phyloP scores from a whole-genome alignment of 225 moss, liverwort and hornwort species.

The Bryoerythrophyllum caledonicum region DNA sequence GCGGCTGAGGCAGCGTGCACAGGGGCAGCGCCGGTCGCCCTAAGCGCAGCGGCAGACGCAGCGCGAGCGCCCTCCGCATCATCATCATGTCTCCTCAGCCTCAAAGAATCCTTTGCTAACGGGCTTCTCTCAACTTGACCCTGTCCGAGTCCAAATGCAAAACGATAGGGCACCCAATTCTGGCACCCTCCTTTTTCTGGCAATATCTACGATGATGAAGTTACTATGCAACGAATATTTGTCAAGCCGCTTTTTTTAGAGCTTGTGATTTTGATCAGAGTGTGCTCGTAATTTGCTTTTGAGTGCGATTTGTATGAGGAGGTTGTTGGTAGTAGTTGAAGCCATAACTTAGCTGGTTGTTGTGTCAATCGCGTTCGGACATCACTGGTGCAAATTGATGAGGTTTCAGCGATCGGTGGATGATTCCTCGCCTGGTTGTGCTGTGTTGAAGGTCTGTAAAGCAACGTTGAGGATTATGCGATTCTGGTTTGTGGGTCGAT shows the following conservation, averaged over 20 bases:
- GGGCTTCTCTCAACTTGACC: too few species aligned
- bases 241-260: too few species aligned
- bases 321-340: slow-evolving; percentile 2
- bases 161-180: neutral
- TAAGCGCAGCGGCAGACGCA: slow-evolving; percentile 16
- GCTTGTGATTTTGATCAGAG: neutral
- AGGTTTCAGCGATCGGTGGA: neutral
- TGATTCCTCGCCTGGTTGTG: neutral
- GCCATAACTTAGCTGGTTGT: slow-evolving; percentile 7
- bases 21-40: slow-evolving; percentile 16
- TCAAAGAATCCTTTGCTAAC: too few species aligned
- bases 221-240: neutral
- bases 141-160: too few species aligned
- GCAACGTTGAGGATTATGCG: neutral
- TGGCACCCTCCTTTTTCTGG: neutral
- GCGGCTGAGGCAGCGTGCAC: slow-evolving; percentile 9
- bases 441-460: slow-evolving; percentile 12
- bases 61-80: slow-evolving; percentile 27
- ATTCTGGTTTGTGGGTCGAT: neutral
- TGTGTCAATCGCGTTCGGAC: too few species aligned
- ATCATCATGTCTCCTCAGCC: slow-evolving; percentile 22
- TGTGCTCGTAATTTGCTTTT: neutral
- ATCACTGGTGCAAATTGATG: slow-evolving; percentile 2
- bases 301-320: neutral
- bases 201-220: neutral